Base-by-base conservation (phyloP, 2,329 filamentous ascomycete genomes). In the Neodidymelliopsis sp. region DNA sequence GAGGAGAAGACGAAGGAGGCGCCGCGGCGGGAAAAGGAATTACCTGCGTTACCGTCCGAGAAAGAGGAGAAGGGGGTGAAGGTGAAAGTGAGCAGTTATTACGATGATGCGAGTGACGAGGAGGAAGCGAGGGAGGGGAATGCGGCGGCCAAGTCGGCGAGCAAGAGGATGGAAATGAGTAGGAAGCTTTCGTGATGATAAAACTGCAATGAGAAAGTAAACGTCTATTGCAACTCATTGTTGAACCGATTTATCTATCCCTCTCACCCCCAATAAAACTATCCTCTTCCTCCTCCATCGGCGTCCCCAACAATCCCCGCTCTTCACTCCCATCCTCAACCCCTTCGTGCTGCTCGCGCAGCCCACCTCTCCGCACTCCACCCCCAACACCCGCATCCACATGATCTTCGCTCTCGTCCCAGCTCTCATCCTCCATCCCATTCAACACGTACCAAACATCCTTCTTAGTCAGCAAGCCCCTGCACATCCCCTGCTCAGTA, bases 361-460 rank as follows among this genome's bases (percentile, higher is more conserved):
- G 38, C 4, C 65, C 69, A 1, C 72, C 70, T 30, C 62, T 50
- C 8, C 58, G 46, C 12, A 54, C 48, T 12, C 59, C 69, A 15
- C 54, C 29, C 6, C 61, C 89, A 5, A 55, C 57, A 8, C 57
- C 60, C 16, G 45, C 46, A 12, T 61, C 89, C 4, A 25, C 35
- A 11, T 52, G 88, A 12, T 49, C 60, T 5, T 56, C 61, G 6
- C 56, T 65, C 15, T 65, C 70, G 36, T 69, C 67, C 30, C 58
- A 50, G 13, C 39, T 28, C 35, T 62, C 70, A 35, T 70, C 68
- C 10, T 70, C 68, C 54, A 66, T 62, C 7, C 66, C 90, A 67
- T 96, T 91, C 34, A 97, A 79, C 28, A 97, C 86, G 71, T 90
- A 92, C 90, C 92, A 97, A 24, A 96, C 87, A 74, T 99, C 94